Base-by-base conservation (phyloP, 2,329 filamentous ascomycete species). In the Aspergillus pseudoviridinutans region DNA sequence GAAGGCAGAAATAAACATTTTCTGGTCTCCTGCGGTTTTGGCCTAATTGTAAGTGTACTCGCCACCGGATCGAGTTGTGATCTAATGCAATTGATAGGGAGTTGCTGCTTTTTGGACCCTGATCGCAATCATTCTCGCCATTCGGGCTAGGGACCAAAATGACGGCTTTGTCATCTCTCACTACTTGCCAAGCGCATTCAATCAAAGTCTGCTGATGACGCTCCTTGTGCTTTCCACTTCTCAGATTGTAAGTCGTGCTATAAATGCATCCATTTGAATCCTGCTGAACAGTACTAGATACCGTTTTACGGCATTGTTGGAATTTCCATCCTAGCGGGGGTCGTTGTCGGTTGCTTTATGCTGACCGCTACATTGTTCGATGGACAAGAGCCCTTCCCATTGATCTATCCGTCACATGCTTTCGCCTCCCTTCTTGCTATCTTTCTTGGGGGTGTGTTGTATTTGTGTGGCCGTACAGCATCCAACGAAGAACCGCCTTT, bases 181-280 rank as follows among this genome's bases (percentile, higher is more conserved):
- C 53, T 77, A 76, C 61, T 61, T 77, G 24, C 71, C 73, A 54
- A 76, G 76, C 59, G 68, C 76, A 29, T 58, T 72, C 25, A 68
- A 66, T n/a, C 71, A 76, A 57, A 64, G 69, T 20, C 35, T 73
- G 14, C 56, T 79, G 50, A 67, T 73, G 51, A 62, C 72, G 4
- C 57, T 72, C 14, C 59, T 74, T 27, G 61, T 70, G 20, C 53
- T 76, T 29, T 75, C 73, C 6, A 70, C 73, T 20, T 70, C 73
- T 56, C 72, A 76, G 56, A 64, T 76, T 51, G 78, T 80, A 61
- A 64, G 77, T 67, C 12, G 17, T 24, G 20, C 9, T 17, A 14
- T 44, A 6, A 10, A 50, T 25, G 32, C 7, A n/a, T 44, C 9
- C 5, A 6, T 17, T 25, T 28, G 38, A 10, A 22, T 25, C 2